Evolutionary conservation across 345 rosid genomes (phyloP).

Genomic region (Capsella bursapastoris): DNA sequence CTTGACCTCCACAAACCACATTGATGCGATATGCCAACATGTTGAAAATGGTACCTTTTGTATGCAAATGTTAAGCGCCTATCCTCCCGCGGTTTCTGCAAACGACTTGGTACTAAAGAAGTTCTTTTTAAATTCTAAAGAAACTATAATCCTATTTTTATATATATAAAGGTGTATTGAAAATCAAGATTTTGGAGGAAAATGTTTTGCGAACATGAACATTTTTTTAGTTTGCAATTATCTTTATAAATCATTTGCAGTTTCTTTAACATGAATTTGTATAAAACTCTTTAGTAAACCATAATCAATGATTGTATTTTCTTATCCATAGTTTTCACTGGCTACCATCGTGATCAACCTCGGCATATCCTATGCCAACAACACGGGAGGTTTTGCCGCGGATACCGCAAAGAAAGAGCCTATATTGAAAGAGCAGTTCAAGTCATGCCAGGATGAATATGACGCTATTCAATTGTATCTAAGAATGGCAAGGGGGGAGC

Average conservation of each 20-base stretch:
- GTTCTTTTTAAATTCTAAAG: no score
- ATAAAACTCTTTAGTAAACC: not conserved
- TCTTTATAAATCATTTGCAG: not conserved
- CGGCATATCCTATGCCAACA: not conserved
- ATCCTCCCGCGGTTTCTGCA: constrained; percentile 5
- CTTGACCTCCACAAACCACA: not conserved
- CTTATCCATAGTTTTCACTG: constrained; percentile 3
- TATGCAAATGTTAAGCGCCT: not conserved
- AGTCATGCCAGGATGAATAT: not conserved
- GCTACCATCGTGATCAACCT: not conserved
- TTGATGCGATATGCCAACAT: constrained; percentile 3
- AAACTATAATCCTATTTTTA: no score
- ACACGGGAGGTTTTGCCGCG: not conserved
- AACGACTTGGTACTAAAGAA: not conserved
- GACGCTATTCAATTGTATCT: not conserved
- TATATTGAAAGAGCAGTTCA: not conserved
- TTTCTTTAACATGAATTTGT: not conserved
- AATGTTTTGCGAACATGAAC: not conserved
- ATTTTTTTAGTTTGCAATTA: not conserved
- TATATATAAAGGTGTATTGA: no score
- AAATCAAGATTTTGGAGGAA: not conserved
- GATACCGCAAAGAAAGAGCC: constrained; percentile 4
- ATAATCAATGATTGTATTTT: not conserved
- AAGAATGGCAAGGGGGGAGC: not conserved
- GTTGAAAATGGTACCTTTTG: not conserved